Base-by-base conservation (phyloP, 495 filamentous ascomycete species). In the Penicillium longicatenatum region DNA sequence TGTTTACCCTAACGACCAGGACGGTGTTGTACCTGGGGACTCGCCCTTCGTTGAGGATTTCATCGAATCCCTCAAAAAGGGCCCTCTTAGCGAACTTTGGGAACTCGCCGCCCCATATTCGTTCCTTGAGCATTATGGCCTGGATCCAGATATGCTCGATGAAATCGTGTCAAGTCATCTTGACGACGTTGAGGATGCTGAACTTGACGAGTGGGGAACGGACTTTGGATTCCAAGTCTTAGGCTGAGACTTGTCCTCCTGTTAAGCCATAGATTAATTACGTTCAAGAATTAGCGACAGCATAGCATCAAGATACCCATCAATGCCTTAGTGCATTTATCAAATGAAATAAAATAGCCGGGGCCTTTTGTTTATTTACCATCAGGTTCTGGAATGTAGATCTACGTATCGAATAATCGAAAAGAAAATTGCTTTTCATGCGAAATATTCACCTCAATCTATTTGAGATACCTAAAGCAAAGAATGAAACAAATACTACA, bases 391-490 rank as follows among this genome's bases (percentile, higher is more conserved):
- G 1, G 9, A 35, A 9, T n/a, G 12, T 11, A 10, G 31, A 35
- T 6, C 12, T 1, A 35, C 10, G 37, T 7, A 17, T 46, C 9
- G 1, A 9, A 52, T 30, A 24, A 12, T 10, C 20, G 41, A 54
- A 46, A 19, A 17, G 19, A 54, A 33, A 46, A 22, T 11, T 20
- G 19, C 21, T 48, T 52, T 56, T 56, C 42, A 47, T 55, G 20
- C 53, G 33, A 5, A 46, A n/a, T 39, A 17, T 39, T 4, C n/a
- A 56, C 49, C 33, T 37, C 58, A 47, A 55, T 61, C 58, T 61
- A 61, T 55, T 52, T 42, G 39, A 50, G 46, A 56, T 48, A 52
- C 42, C 41, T 49, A 52, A 35, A 49, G 16, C 17, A 54, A 54
- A 29, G 33, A 31, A 5, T 50, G 45, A 50, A 50, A 50, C 17